Evolutionary conservation across 805 yeast genomes (phyloP).

Genomic region (Candida pseudoglaebosa): DNA sequence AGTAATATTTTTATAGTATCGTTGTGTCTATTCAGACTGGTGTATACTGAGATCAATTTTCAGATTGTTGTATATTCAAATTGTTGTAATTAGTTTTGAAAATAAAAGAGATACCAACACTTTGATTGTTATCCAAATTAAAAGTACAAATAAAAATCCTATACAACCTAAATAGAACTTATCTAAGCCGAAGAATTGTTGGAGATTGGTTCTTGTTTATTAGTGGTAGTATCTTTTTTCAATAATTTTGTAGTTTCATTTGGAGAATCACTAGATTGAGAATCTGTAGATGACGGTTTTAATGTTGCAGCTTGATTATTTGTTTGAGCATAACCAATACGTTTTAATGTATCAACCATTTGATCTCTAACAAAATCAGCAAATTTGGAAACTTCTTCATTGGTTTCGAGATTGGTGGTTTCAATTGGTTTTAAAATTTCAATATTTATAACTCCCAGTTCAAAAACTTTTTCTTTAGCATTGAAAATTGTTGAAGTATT

Average conservation of each 20-base stretch:
- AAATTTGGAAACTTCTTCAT: conserved; percentile 66
- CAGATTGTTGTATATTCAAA: too few species aligned
- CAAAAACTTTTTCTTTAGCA: conserved; percentile 58
- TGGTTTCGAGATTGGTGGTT: conserved; percentile 59
- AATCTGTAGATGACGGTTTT: not conserved
- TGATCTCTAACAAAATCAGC: conserved; percentile 49
- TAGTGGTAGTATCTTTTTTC: not conserved
- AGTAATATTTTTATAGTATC: too few species aligned
- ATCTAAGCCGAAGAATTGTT: too few species aligned
- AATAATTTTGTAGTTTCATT: not conserved
- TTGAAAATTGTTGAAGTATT: conserved; percentile 77
- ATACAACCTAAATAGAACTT: too few species aligned
- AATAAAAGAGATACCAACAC: too few species aligned
- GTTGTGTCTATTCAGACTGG: too few species aligned
- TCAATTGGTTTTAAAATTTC: conserved; percentile 79
- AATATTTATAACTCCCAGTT: conserved; percentile 70
- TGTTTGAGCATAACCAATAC: conserved; percentile 40
- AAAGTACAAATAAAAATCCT: too few species aligned
- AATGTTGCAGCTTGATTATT: not conserved
- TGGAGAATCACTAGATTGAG: not conserved
- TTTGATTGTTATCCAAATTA: too few species aligned
- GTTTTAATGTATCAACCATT: conserved; percentile 47
- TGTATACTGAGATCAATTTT: too few species aligned
- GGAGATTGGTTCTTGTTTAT: not conserved
- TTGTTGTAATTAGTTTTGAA: too few species aligned